These are phyloP conservation scores for Rhododendron kiyosumense DNA, from an alignment of 148 eudicot species.

Conservation along the genomic window DNA sequence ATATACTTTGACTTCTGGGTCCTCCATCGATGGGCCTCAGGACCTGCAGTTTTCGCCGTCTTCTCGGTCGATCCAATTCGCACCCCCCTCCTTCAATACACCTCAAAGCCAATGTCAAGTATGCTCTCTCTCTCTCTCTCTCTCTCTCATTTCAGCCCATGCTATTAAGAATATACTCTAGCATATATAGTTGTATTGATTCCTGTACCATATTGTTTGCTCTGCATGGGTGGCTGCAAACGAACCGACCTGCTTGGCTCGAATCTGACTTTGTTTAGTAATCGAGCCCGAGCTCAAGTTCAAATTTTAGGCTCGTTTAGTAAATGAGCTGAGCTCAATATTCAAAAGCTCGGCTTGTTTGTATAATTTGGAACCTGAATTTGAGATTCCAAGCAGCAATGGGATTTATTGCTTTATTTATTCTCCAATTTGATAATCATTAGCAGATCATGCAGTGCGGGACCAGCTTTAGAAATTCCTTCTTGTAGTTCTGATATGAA, in stretches of 20 bases:
- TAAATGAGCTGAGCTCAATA: too few species aligned
- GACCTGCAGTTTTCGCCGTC: conserved; percentile 14
- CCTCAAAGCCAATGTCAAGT: conserved; percentile 15
- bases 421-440: neutral
- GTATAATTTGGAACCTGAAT: too few species aligned
- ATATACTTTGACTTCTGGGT: neutral
- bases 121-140: neutral
- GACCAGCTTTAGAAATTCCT: neutral
- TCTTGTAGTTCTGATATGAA: neutral
- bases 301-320: too few species aligned
- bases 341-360: too few species aligned
- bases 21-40: conserved; percentile 19
- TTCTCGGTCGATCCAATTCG: conserved; percentile 11
- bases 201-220: neutral
- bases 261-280: too few species aligned
- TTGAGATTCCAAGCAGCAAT: too few species aligned
- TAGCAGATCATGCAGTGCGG: neutral
- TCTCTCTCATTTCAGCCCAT: neutral
- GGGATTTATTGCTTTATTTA: neutral
- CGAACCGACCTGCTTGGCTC: neutral
- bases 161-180: neutral
- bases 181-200: neutral
- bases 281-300: too few species aligned
- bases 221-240: neutral
- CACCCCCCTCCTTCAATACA: conserved; percentile 7